Percentiles rank a stretch among this genome's conserved stretches.
These are phyloP conservation scores for Termitomyces titanicus DNA, from an alignment of 768 basidiomycete species.

Conservation along the genomic window DNA sequence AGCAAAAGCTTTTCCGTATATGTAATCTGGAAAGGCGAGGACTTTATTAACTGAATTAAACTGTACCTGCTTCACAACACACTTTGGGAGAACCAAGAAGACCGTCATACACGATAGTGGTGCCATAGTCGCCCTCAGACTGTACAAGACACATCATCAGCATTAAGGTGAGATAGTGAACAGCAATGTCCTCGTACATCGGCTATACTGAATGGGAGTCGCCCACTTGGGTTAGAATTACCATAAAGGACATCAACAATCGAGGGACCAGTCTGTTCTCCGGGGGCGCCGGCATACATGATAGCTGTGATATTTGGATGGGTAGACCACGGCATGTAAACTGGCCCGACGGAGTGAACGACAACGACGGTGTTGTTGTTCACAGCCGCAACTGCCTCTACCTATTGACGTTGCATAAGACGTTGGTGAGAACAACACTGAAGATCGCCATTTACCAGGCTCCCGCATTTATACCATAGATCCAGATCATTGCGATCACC, in stretches of 20 bases:
- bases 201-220: conserved; percentile 73
- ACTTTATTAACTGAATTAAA: not conserved
- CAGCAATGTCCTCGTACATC: conserved; percentile 33
- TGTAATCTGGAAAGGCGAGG: conserved; percentile 37
- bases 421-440: conserved; percentile 16
- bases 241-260: conserved; percentile 80
- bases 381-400: conserved; percentile 55
- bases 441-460: conserved; percentile 26
- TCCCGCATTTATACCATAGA: conserved; percentile 54
- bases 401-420: conserved; percentile 26
- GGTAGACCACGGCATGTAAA: conserved; percentile 69
- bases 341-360: conserved; percentile 73
- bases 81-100: conserved; percentile 18
- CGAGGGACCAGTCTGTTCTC: conserved; percentile 77
- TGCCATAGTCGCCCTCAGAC: conserved; percentile 38
- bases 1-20: conserved; percentile 63
- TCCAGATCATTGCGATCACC: conserved; percentile 60
- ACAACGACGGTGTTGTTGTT: conserved; percentile 81
- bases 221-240: conserved; percentile 68
- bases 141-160: conserved; percentile 12
- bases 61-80: not conserved
- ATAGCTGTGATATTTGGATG: conserved; percentile 72
- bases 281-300: conserved; percentile 52
- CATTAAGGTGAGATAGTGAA: not conserved
- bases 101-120: conserved; percentile 39